Evolutionary conservation across 139 green algal species (phyloP).

Genomic region (Chlamydomonas incerta): DNA sequence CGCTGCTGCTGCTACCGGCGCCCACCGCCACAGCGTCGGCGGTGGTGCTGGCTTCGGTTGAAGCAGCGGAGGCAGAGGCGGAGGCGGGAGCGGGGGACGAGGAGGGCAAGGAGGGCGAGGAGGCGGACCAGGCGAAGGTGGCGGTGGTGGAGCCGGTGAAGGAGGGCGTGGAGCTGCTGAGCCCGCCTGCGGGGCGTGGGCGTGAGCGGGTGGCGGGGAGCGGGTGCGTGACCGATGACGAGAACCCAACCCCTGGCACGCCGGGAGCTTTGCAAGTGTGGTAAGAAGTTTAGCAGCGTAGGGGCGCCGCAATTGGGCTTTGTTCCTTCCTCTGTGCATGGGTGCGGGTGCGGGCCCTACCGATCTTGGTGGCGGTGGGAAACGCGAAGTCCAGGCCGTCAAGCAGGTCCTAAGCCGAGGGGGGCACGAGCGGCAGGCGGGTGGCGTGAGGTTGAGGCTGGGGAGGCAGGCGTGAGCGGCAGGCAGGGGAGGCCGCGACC

Average conservation of each 20-base stretch:
- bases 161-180: slow-evolving; percentile 23
- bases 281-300: too few relatives aligned
- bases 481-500: too few relatives aligned
- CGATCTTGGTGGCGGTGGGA: slow-evolving; percentile 53
- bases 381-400: slow-evolving; percentile 65
- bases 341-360: slow-evolving; percentile 34
- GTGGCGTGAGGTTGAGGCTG: too few relatives aligned
- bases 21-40: too few relatives aligned
- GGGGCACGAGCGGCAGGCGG: background rate
- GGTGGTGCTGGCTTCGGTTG: background rate
- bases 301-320: too few relatives aligned
- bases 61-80: background rate
- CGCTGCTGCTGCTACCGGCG: background rate
- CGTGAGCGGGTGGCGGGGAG: background rate
- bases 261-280: too few relatives aligned
- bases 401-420: slow-evolving; percentile 63
- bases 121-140: slow-evolving; percentile 27
- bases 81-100: background rate
- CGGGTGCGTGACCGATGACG: background rate
- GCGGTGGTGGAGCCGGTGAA: background rate
- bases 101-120: background rate
- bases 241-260: too few relatives aligned
- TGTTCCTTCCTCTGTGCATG: too few relatives aligned
- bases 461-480: too few relatives aligned
- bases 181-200: background rate